Evolutionary conservation across 225 moss, liverwort and hornwort genomes (phyloP).

Genomic region (Physcomitrellopsis africana): DNA sequence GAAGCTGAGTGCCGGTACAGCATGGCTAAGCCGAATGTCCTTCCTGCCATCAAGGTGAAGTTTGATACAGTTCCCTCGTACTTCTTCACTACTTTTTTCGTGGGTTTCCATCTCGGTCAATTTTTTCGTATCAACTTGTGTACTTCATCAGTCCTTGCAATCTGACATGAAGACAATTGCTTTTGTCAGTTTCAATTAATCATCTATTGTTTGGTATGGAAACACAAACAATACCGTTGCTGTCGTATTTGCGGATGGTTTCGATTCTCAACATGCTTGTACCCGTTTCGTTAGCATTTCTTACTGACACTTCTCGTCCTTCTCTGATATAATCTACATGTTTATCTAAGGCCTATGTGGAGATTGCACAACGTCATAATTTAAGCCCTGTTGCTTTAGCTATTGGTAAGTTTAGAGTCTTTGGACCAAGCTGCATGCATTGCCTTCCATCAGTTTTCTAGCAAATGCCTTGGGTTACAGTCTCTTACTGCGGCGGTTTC

Average conservation of each 20-base stretch:
- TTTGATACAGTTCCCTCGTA: slow-evolving; percentile 7
- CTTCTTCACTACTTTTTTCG: neutral
- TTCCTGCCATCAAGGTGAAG: slow-evolving; percentile 67
- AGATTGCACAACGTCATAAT: slow-evolving; percentile 65
- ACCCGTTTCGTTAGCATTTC: slow-evolving; percentile 9
- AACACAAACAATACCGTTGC: neutral
- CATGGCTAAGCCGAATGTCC: slow-evolving; percentile 68
- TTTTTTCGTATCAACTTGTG: neutral
- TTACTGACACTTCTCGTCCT: neutral
- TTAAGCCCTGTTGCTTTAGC: slow-evolving; percentile 77
- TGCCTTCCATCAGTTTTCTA: neutral
- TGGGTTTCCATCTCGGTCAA: neutral
- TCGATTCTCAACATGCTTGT: slow-evolving; percentile 15
- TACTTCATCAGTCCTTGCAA: slow-evolving; percentile 13
- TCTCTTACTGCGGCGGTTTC: neutral
- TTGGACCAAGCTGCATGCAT: neutral
- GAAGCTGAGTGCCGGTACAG: slow-evolving; percentile 85
- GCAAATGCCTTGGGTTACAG: slow-evolving; percentile 15
- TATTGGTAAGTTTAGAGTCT: slow-evolving; percentile 58
- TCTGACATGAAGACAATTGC: neutral
- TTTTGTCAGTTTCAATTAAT: neutral
- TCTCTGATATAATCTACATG: slow-evolving; percentile 19
- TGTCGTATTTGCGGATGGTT: slow-evolving; percentile 16
- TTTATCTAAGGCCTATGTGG: slow-evolving; percentile 63
- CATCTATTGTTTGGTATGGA: neutral